Base-by-base conservation (phyloP, 805 yeast genomes). In the Yarrowia phangngaensis region DNA sequence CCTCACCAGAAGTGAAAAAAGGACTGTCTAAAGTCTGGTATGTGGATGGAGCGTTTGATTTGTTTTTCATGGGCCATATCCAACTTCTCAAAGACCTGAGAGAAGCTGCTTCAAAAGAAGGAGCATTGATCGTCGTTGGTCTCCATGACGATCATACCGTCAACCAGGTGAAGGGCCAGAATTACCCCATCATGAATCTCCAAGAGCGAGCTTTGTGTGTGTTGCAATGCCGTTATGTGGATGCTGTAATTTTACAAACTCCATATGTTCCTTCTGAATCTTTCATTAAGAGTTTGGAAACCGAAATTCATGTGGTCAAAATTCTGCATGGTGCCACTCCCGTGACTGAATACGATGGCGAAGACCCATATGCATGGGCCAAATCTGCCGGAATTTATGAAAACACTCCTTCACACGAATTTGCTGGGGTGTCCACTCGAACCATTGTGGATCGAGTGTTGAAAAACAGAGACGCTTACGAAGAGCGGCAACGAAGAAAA, bases 31-130 rank as follows among this genome's bases (percentile, higher is more conserved):
- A 34, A 45, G 53, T 72, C 11, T 70, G 69, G 43, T 86, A 83
- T 59, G 73, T 86, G 13, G 83, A 79, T 55, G 97, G 97, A 9
- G 83, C 84, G 1, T 92, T 89, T 68, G 98, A 92, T 64, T 71
- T 92, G 49, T 89, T 92, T 67, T 88, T 87, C 63, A 88, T 95
- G 15, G 97, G 95, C 15, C 97, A 92, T 63, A 85, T 90, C 51
- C 82, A 80, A 56, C 82, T 82, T 8, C 69, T 90, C 53, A 68
- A 74, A 51, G 61, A 69, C 12, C 73, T 82, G 16, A 61, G 70
- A 23, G 64, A 64, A 26, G 55, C 59, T 16, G 75, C 78, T 0
- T 53, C 58, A 4, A 60, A 59, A 12, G 63, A 58, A 2, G 63
- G 65, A 8, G 73, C 76, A 3, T 63, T 67, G 2, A 78, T 86